Percentiles rank a stretch among this genome's conserved stretches.
These are phyloP conservation scores for Penicillium riverlandense DNA, from an alignment of 495 filamentous ascomycete genomes.

Conservation along the genomic window DNA sequence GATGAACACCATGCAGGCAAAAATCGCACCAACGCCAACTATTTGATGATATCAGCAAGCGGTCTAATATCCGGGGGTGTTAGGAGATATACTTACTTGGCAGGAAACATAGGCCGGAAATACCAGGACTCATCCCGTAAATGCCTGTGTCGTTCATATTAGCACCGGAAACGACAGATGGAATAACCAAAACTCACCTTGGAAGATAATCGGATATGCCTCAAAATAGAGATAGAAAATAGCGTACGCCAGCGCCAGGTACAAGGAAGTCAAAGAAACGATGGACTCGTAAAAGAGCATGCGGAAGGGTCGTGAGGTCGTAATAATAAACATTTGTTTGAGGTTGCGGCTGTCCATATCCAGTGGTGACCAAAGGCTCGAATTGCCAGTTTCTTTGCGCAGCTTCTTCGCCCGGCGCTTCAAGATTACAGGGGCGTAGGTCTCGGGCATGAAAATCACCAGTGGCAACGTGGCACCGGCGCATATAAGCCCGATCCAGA, in stretches of 20 bases:
- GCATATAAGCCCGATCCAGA: conserved; percentile 56
- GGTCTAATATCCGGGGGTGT: not conserved
- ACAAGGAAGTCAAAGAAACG: conserved; percentile 59
- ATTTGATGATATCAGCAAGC: not conserved
- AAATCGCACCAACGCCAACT: conserved; percentile 27
- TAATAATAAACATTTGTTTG: conserved; percentile 34
- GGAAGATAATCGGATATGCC: conserved; percentile 60
- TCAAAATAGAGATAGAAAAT: conserved; percentile 75
- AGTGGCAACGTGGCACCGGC: conserved; percentile 38
- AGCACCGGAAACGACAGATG: not conserved
- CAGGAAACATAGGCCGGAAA: conserved; percentile 26
- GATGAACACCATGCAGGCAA: conserved; percentile 26
- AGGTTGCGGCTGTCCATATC: conserved; percentile 40
- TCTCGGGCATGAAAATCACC: conserved; percentile 49
- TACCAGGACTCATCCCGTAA: conserved; percentile 30
- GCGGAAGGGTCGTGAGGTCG: conserved; percentile 40
- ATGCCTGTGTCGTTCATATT: conserved; percentile 11
- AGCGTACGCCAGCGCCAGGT: conserved; percentile 59
- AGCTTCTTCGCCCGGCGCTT: conserved; percentile 56
- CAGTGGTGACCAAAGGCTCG: conserved; percentile 33
- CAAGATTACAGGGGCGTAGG: conserved; percentile 67
- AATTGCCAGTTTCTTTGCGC: conserved; percentile 55
- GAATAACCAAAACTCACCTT: conserved; percentile 19
- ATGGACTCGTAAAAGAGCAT: conserved; percentile 50
- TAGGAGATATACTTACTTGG: conserved; percentile 18